Conservation (phyloP, 305 asterid genomes). For the Withania somnifera region DNA sequence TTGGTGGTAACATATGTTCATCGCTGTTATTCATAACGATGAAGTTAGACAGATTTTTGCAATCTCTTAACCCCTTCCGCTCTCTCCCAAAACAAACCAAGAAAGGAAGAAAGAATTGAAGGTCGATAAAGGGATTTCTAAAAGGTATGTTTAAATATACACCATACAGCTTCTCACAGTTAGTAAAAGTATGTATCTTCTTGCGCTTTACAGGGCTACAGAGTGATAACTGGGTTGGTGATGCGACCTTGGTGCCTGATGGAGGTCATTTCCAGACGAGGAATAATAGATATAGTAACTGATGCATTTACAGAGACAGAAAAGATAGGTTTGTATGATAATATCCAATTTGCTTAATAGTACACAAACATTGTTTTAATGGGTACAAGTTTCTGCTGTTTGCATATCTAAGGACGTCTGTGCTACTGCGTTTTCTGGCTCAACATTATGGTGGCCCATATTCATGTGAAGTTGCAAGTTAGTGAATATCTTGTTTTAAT, state of each 20-base stretch:
- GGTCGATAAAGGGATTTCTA: neutral
- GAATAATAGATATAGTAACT: conserved; percentile 51
- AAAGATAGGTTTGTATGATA: conserved; percentile 51
- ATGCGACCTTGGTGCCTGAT: conserved; percentile 81
- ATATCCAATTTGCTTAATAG: neutral
- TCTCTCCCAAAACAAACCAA: neutral
- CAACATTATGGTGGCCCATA: neutral
- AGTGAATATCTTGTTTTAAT: neutral
- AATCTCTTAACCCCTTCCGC: neutral
- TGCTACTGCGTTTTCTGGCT: neutral
- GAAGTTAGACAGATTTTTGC: neutral
- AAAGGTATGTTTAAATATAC: neutral
- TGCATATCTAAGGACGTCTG: neutral
- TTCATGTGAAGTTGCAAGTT: neutral
- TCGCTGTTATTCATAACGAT: neutral
- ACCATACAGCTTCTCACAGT: neutral
- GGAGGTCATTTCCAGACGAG: conserved; percentile 61
- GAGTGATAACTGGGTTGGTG: conserved; percentile 64
- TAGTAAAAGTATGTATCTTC: neutral
- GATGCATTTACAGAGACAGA: conserved; percentile 51
- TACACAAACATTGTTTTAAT: neutral
- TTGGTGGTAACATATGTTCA: neutral
- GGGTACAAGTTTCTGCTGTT: neutral
- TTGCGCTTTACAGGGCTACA: conserved; percentile 47
- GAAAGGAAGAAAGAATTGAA: neutral